These are phyloP conservation scores for Pseudoturritis turrita DNA, from an alignment of 345 rosid genomes.

Conservation along the genomic window DNA sequence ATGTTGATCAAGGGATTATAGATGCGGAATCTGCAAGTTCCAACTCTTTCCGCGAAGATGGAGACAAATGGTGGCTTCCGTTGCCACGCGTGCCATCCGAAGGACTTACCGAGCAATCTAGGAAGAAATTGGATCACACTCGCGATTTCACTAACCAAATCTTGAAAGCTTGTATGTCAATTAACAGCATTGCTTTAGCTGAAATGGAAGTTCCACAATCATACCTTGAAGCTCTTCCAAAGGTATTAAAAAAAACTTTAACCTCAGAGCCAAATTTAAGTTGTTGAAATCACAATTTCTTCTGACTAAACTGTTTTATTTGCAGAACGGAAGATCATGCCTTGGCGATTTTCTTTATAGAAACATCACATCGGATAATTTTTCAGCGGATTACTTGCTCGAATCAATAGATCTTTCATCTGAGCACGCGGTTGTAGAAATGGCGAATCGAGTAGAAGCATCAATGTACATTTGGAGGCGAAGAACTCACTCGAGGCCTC, in stretches of 20 bases:
- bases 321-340: slow-evolving; percentile 85
- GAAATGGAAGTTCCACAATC: slow-evolving; percentile 94
- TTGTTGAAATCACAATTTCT: background rate
- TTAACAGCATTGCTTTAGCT: slow-evolving; percentile 63
- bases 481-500: slow-evolving; percentile 59
- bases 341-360: slow-evolving; percentile 80
- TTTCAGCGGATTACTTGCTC: slow-evolving; percentile 75
- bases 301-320: background rate
- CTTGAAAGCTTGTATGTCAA: slow-evolving; percentile 94
- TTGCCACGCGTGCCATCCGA: slow-evolving; percentile 85
- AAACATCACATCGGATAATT: slow-evolving; percentile 72
- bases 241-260: slow-evolving; percentile 38
- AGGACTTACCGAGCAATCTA: slow-evolving; percentile 68
- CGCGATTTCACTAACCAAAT: slow-evolving; percentile 87
- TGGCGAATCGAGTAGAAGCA: slow-evolving; percentile 86
- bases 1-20: slow-evolving; percentile 86
- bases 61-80: slow-evolving; percentile 99
- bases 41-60: slow-evolving; percentile 76
- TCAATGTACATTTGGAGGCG: slow-evolving; percentile 73
- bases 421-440: slow-evolving; percentile 71
- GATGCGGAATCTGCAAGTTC: slow-evolving; percentile 71
- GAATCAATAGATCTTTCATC: slow-evolving; percentile 87
- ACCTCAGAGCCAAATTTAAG: background rate
- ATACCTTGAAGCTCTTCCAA: slow-evolving; percentile 81
- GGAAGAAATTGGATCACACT: slow-evolving; percentile 69